Evolutionary conservation across 768 basidiomycete genomes (phyloP).

Genomic region (Lactarius indigo): DNA sequence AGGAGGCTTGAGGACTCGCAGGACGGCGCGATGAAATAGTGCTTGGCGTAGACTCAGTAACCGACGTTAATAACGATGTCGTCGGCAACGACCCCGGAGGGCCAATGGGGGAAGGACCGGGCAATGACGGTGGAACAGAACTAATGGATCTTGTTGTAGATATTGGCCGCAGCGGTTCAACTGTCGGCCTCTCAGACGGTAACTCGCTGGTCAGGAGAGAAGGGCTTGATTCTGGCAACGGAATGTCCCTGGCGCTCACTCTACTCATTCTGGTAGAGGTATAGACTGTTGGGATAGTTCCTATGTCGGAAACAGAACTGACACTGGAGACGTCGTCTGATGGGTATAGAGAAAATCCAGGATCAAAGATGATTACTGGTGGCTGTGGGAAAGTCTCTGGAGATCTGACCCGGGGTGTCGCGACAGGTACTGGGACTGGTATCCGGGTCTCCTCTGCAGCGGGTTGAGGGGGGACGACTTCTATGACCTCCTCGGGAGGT

Average conservation of each 20-base stretch:
- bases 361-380: background rate
- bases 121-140: constrained; percentile 14
- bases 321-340: background rate
- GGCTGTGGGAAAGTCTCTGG: constrained; percentile 5
- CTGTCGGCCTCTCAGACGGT: background rate
- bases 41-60: constrained; percentile 24
- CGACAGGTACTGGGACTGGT: background rate
- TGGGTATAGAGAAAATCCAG: background rate
- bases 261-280: constrained; percentile 1
- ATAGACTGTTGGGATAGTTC: background rate
- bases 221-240: constrained; percentile 15
- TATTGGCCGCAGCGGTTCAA: background rate
- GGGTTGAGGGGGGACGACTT: background rate
- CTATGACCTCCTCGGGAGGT: background rate
- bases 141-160: constrained; percentile 8
- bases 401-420: background rate
- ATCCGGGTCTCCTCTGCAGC: background rate
- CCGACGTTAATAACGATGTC: constrained; percentile 22
- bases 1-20: constrained; percentile 27
- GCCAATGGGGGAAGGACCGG: constrained; percentile 30
- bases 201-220: constrained; percentile 1
- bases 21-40: constrained; percentile 15
- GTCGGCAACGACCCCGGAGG: constrained; percentile 29
- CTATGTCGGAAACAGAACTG: constrained; percentile 9
- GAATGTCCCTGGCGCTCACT: background rate